Percentiles rank a stretch among this genome's conserved stretches.
Conservation (phyloP, 2,329 filamentous ascomycete genomes). For the Chaetomium sp. region DNA sequence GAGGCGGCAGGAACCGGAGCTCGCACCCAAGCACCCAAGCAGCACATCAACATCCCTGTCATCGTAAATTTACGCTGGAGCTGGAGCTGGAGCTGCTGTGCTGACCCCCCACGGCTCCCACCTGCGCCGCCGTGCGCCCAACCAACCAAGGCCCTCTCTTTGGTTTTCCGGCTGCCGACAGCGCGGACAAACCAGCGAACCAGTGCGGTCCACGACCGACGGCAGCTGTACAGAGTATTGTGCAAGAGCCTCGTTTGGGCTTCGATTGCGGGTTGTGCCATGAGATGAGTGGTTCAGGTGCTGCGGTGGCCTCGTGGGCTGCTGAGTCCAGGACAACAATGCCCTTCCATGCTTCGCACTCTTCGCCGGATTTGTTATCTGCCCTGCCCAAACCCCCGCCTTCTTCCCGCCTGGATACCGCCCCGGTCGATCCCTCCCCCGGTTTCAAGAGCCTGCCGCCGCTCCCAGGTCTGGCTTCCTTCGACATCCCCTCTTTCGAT, state of each 20-base stretch:
- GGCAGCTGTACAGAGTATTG: constrained; percentile 18
- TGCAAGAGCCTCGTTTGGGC: constrained; percentile 21
- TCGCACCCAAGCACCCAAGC: background rate
- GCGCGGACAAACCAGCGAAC: constrained; percentile 20
- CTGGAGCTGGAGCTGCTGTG: background rate
- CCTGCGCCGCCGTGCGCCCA: constrained; percentile 18
- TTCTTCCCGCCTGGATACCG: constrained; percentile 20
- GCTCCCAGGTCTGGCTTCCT: constrained; percentile 42
- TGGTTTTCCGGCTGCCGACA: background rate
- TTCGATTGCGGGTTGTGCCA: constrained; percentile 35
- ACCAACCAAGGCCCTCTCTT: constrained; percentile 15
- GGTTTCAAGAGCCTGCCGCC: constrained; percentile 43
- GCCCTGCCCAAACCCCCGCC: constrained; percentile 30
- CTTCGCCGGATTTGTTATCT: constrained; percentile 40
- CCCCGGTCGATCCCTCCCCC: constrained; percentile 31
- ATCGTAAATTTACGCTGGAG: too few relatives aligned
- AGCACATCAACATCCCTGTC: constrained; percentile 22
- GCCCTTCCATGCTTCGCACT: constrained; percentile 40
- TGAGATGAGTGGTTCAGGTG: constrained; percentile 48
- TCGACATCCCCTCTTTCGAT: constrained; percentile 58
- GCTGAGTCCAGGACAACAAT: constrained; percentile 44
- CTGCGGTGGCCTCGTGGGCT: constrained; percentile 45
- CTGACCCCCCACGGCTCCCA: constrained; percentile 10
- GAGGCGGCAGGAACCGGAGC: constrained; percentile 17
- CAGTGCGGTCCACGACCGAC: constrained; percentile 28